A percentile compares a stretch with the other conserved stretches of the same genome.
phyloP scores from a whole-genome alignment of 441 rosid genomes.

The Adansonia grandidieri region DNA sequence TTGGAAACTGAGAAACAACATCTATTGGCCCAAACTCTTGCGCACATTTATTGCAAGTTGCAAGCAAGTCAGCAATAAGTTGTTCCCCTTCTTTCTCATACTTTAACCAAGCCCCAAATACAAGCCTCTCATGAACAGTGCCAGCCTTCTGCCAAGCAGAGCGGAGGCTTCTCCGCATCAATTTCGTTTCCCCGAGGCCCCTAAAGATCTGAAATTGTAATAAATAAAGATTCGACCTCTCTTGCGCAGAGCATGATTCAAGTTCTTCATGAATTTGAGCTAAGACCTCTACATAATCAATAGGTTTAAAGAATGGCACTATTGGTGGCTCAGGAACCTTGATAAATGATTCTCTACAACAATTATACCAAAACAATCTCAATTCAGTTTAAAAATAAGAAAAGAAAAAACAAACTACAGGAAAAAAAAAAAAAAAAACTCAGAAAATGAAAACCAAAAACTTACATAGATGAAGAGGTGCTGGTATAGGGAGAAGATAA shows the following conservation, averaged over 20 bases:
- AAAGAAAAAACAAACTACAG: background rate
- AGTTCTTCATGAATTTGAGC: slow-evolving; percentile 98
- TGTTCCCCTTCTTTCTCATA: slow-evolving; percentile 91
- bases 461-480: slow-evolving; percentile 80
- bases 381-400: slow-evolving; percentile 19
- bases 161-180: slow-evolving; percentile 87
- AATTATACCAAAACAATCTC: slow-evolving; percentile 34
- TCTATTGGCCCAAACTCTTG: slow-evolving; percentile 76
- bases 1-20: slow-evolving; percentile 58
- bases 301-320: slow-evolving; percentile 80
- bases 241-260: slow-evolving; percentile 70
- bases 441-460: slow-evolving; percentile 10
- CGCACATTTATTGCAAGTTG: slow-evolving; percentile 71
- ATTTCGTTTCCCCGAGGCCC: slow-evolving; percentile 90
- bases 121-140: slow-evolving; percentile 79
- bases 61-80: slow-evolving; percentile 77
- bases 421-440: background rate
- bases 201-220: slow-evolving; percentile 86
- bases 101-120: slow-evolving; percentile 91
- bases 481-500: slow-evolving; percentile 40
- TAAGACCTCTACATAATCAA: slow-evolving; percentile 92
- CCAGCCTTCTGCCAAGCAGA: slow-evolving; percentile 89
- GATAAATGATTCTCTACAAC: slow-evolving; percentile 87
- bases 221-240: slow-evolving; percentile 74
- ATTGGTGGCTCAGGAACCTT: slow-evolving; percentile 88